Base-by-base conservation (phyloP, 352 stramenopile species). In the Phytopythium delawarense region DNA sequence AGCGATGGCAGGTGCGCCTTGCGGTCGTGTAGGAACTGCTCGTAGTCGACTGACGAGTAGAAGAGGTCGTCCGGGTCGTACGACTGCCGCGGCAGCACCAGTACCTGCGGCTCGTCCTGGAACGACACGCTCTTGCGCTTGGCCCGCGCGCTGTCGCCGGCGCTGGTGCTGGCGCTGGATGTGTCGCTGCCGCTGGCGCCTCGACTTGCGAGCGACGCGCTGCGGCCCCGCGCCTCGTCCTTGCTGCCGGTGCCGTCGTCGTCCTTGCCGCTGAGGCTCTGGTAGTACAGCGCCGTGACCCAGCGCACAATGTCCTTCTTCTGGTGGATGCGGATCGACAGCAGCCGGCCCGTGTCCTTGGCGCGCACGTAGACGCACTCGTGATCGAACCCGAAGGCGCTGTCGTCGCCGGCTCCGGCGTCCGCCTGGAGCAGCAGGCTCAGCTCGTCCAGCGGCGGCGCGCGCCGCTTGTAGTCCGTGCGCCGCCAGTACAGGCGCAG, bases 211-310 rank as follows among this genome's bases (percentile, higher is more conserved):
- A 46, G 56, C 39, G 56, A 49, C 7, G 54, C 57, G 21, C 54
- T 37, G n/a, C 39, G 30, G 4, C 9, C 42, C 16, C 37, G 23
- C 45, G 58, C 35, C 28, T 23, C 34, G 46, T 37, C 48, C 34
- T 34, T 64, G 46, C 12, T 50, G 35, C 20, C 48, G 37, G 7
- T 13, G 5, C 15, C 48, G 48, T 21, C 37, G 61, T 34, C 25
- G 54, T 58, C 30, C 53, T 51, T 57, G 49, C 32, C 65, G 28
- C 57, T 66, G 21, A 84, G 71, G 49, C 75, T 84, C 68, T 83
- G 72, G 63, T 86, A 86, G 61, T 86, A 86, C 35, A 86, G 71
- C 59, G 77, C 77, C 21, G 77, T 86, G 57, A 86, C 77, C 77
- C 77, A 86, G 9, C 75, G 74, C 39, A 83, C 77, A 50, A 86